A percentile compares a stretch with the other conserved stretches of the same genome.
These are phyloP conservation scores for Wickerhamomyces sp. DNA, from an alignment of 1,139 yeast genomes.

Conservation along the genomic window DNA sequence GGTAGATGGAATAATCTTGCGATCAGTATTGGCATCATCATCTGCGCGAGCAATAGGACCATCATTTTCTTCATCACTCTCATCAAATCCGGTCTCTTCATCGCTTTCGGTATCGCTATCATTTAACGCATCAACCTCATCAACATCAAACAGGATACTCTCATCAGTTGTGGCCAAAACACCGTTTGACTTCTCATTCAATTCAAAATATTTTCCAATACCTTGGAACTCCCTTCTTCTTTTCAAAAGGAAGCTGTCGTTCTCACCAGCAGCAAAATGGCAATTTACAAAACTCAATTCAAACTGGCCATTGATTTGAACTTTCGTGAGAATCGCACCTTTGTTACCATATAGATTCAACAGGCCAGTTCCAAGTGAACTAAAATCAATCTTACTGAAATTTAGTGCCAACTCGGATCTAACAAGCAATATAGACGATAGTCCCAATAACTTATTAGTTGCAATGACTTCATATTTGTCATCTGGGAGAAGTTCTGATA, in stretches of 20 bases:
- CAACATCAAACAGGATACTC: slow-evolving; percentile 19
- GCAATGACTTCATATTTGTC: slow-evolving; percentile 28
- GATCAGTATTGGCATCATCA: too few relatives aligned
- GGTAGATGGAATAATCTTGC: too few relatives aligned
- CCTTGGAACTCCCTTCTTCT: slow-evolving; percentile 41
- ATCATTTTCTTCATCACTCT: not conserved
- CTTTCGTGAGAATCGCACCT: slow-evolving; percentile 43
- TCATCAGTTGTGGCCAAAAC: slow-evolving; percentile 15
- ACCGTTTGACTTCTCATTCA: slow-evolving; percentile 17
- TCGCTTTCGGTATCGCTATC: slow-evolving; percentile 20
- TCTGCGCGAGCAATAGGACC: not conserved
- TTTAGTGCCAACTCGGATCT: slow-evolving; percentile 29
- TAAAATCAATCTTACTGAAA: slow-evolving; percentile 32
- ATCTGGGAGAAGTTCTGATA: slow-evolving; percentile 23
- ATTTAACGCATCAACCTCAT: slow-evolving; percentile 12
- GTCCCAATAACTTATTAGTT: slow-evolving; percentile 43
- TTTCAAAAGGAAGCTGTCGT: slow-evolving; percentile 36
- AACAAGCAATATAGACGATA: slow-evolving; percentile 40
- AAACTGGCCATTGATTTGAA: slow-evolving; percentile 24
- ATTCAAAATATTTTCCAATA: slow-evolving; percentile 24
- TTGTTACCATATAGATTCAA: slow-evolving; percentile 56
- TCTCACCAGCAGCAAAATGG: slow-evolving; percentile 71
- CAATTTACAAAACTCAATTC: slow-evolving; percentile 53
- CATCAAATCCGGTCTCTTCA: slow-evolving; percentile 10
- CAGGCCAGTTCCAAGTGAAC: slow-evolving; percentile 50